Percentiles rank a stretch among this genome's conserved stretches.
Evolutionary conservation across 2,329 filamentous ascomycete genomes (phyloP).

Genomic region (Botrytis sinoallii): DNA sequence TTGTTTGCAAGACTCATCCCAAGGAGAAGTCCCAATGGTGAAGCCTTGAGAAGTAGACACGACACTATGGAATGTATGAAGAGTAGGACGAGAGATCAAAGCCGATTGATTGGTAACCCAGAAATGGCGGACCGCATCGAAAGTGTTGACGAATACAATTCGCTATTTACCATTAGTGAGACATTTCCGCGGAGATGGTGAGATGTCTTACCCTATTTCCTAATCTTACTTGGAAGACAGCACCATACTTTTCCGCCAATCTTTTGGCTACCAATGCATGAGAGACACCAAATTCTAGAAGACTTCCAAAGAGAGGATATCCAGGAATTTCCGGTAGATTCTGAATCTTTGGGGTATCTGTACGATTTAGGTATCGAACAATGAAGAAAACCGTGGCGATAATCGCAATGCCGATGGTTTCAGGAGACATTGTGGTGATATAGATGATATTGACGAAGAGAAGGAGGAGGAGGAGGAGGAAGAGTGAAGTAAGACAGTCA

Average conservation of each 20-base stretch:
- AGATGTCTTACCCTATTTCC: conserved; percentile 39
- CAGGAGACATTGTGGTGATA: conserved; percentile 12
- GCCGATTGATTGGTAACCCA: conserved; percentile 79
- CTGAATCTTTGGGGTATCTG: conserved; percentile 24
- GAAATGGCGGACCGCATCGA: conserved; percentile 68
- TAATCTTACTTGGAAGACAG: conserved; percentile 23
- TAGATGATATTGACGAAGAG: not conserved
- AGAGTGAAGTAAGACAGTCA: not conserved
- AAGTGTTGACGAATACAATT: conserved; percentile 76
- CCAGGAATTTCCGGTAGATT: conserved; percentile 23
- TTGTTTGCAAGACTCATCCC: conserved; percentile 77
- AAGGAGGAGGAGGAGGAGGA: not conserved
- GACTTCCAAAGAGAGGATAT: conserved; percentile 22
- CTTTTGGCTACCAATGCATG: conserved; percentile 22
- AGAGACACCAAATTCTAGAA: conserved; percentile 21
- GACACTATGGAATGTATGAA: conserved; percentile 79
- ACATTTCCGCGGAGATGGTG: conserved; percentile 49
- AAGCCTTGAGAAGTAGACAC: conserved; percentile 75
- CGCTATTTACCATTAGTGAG: conserved; percentile 45
- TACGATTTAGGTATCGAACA: conserved; percentile 19
- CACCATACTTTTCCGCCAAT: conserved; percentile 22
- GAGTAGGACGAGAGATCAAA: conserved; percentile 71
- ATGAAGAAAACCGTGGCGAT: conserved; percentile 13
- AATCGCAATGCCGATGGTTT: conserved; percentile 18
- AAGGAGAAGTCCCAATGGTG: conserved; percentile 80